phyloP scores from a whole-genome alignment of 2,329 filamentous ascomycete species.

The Penicillium sp. region DNA sequence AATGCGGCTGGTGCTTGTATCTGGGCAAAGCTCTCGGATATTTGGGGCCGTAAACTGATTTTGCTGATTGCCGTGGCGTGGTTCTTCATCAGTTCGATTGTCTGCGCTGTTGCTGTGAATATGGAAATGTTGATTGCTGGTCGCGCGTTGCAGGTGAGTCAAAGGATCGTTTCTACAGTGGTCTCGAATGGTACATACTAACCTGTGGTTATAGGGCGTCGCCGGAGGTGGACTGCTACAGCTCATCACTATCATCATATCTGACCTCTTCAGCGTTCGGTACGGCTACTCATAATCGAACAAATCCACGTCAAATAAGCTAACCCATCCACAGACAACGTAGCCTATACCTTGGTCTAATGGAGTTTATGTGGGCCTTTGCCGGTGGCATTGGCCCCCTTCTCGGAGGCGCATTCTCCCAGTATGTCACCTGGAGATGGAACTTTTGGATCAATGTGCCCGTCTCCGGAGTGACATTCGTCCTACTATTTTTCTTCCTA shows the following conservation, averaged over 20 bases:
- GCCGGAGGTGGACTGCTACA: conserved; percentile 58
- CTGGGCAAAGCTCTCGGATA: conserved; percentile 68
- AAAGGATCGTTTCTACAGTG: background rate
- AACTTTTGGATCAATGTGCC: conserved; percentile 62
- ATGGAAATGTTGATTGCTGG: conserved; percentile 59
- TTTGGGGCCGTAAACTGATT: conserved; percentile 61
- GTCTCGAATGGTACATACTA: background rate
- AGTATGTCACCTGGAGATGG: conserved; percentile 55
- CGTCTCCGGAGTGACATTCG: conserved; percentile 53
- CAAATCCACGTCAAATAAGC: background rate
- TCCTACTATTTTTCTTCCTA: conserved; percentile 56
- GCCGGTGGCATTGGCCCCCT: conserved; percentile 58
- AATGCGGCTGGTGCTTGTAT: conserved; percentile 68
- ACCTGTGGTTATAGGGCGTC: conserved; percentile 40
- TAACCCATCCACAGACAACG: conserved; percentile 40
- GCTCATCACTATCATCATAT: conserved; percentile 58
- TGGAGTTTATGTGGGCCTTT: conserved; percentile 59
- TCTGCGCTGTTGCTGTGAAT: conserved; percentile 53
- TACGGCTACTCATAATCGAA: conserved; percentile 16
- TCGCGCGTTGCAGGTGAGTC: conserved; percentile 51
- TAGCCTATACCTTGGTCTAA: conserved; percentile 56
- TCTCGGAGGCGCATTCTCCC: conserved; percentile 55
- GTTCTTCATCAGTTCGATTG: conserved; percentile 55
- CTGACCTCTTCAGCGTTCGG: conserved; percentile 59
- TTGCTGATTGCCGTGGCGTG: conserved; percentile 53